Conservation (phyloP, 768 basidiomycete genomes). For the Lepiota venenata region DNA sequence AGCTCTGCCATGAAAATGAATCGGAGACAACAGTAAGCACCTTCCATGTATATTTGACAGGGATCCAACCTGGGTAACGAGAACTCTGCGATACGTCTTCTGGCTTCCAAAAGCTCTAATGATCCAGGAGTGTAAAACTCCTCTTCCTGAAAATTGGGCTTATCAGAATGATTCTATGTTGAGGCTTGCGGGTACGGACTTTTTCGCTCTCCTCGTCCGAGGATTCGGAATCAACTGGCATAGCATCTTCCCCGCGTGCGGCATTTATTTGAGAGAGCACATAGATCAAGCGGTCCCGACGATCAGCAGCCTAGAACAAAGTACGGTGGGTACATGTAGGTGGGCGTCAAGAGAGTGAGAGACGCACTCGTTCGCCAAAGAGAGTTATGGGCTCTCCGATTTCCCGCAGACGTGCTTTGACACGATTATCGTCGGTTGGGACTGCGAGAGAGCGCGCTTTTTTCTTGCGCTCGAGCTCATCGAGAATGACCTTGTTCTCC, state of each 20-base stretch:
- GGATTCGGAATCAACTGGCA: constrained; percentile 70
- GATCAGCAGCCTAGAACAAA: constrained; percentile 78
- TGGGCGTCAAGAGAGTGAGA: not conserved
- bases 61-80: constrained; percentile 92
- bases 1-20: constrained; percentile 69
- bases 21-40: constrained; percentile 67
- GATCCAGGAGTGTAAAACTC: constrained; percentile 68
- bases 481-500: constrained; percentile 85
- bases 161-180: not conserved
- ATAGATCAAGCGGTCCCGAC: constrained; percentile 93
- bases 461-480: constrained; percentile 98
- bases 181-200: not conserved
- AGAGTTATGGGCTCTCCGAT: constrained; percentile 96
- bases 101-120: constrained; percentile 20
- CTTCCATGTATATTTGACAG: constrained; percentile 58
- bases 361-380: constrained; percentile 94
- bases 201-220: constrained; percentile 68
- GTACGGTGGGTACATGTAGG: constrained; percentile 14
- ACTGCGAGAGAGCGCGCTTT: constrained; percentile 91
- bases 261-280: constrained; percentile 92
- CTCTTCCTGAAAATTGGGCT: constrained; percentile 54
- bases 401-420: constrained; percentile 85
- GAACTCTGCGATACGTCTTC: constrained; percentile 86
- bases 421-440: constrained; percentile 94
- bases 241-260: constrained; percentile 77